Conservation (phyloP, 805 yeast genomes). For the Cyberlindnera misumaiensis region DNA sequence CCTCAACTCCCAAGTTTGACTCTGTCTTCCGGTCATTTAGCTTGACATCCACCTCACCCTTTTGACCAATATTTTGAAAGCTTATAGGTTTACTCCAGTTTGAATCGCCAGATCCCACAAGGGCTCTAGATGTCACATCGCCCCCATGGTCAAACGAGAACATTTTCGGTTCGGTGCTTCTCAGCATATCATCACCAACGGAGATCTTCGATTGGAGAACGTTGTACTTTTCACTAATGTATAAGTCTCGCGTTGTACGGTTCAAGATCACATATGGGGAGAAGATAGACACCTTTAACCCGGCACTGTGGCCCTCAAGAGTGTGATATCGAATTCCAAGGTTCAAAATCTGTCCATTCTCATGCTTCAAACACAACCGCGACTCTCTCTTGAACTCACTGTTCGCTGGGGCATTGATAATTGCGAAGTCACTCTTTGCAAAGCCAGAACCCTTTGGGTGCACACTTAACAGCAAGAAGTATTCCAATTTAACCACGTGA, state of each 20-base stretch:
- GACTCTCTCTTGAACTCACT: conserved; percentile 54
- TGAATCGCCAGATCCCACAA: conserved; percentile 60
- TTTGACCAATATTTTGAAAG: conserved; percentile 86
- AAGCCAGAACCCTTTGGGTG: conserved; percentile 57
- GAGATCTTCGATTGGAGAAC: conserved; percentile 39
- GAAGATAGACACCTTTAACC: conserved; percentile 61
- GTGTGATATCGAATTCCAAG: conserved; percentile 59
- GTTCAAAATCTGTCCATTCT: conserved; percentile 61
- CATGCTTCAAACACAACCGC: conserved; percentile 42
- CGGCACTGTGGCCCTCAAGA: conserved; percentile 44
- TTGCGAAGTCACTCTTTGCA: conserved; percentile 63
- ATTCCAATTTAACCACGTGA: conserved; percentile 72
- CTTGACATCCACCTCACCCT: conserved; percentile 48
- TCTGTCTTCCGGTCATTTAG: conserved; percentile 49
- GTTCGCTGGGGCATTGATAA: conserved; percentile 48
- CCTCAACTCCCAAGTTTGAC: conserved; percentile 66
- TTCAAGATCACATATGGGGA: conserved; percentile 83
- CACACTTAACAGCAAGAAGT: conserved; percentile 65
- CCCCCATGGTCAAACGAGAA: conserved; percentile 69
- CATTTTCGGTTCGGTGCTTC: conserved; percentile 55
- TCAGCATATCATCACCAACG: conserved; percentile 23
- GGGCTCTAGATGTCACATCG: conserved; percentile 60
- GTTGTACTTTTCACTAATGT: conserved; percentile 48
- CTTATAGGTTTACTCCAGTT: conserved; percentile 67
- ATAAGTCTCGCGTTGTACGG: conserved; percentile 63